Evolutionary conservation across 2,329 filamentous ascomycete genomes (phyloP), one percentile per base, ranked within the genome.

Genomic region (Ceratocystis diversiconidia): DNA sequence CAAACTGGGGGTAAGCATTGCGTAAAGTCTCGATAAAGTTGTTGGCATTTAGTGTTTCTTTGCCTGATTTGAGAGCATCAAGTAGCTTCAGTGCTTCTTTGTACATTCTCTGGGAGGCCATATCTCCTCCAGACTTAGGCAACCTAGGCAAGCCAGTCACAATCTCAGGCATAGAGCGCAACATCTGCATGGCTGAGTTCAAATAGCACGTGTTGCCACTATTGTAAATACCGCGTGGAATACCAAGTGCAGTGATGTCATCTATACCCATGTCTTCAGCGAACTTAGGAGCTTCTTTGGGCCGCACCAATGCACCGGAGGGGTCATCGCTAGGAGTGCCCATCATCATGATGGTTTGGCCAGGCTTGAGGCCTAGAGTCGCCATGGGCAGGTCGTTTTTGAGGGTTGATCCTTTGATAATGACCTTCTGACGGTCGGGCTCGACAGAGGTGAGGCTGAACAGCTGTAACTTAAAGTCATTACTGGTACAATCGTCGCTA

Each of bases 161-260:
- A 44, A 99, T 83, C 77, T 99, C 94, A 7, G 94, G 94, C 67
- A 99, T 90, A 64, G 87, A 82, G 68, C 89, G 86, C 70, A 99
- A 79, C 3, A 90, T 88, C 75, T 99, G 95, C n/a, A 99, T 80
- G 0, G 92, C 96, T 62, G 94, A 94, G 80, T 99, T 99, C 72
- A 97, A 85, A 74, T 99, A 99, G 79, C 94, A 99, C 3, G 95
- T 99, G 76, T 99, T 99, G 71, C 95, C 94, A 68, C 96, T 79
- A 73, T 99, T 99, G 74, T 88, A 83, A 68, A 99, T 79, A 60
- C 94, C 94, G 66, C 92, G 88, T 1, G 95, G 94, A 59, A 83
- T 92, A 67, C 90, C 91, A 67, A 87, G 87, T 73, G 88, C 84
- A 74, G 86, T 85, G 63, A 86, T 84, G 75, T 97, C 92, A 36